A percentile compares a stretch with the other conserved stretches of the same genome.
Evolutionary conservation across 2,329 filamentous ascomycete genomes (phyloP).

Genomic region (Cadophora luteo-olivacea): DNA sequence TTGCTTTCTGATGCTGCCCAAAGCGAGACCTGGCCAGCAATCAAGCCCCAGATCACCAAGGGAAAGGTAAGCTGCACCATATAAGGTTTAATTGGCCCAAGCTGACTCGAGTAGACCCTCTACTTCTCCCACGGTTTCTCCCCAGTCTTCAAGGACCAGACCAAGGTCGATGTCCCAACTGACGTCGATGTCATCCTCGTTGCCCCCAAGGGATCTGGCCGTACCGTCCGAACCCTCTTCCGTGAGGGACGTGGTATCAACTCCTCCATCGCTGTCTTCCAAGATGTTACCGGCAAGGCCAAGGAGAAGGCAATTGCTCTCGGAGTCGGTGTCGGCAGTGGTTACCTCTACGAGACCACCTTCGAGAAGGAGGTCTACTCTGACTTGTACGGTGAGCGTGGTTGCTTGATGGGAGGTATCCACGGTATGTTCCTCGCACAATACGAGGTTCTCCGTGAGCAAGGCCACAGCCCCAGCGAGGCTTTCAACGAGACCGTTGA

Average conservation of each 20-base stretch:
- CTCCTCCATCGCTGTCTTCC: conserved; percentile 97
- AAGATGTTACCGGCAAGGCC: conserved; percentile 97
- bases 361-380: conserved; percentile 99
- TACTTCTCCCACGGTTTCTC: conserved; percentile 99
- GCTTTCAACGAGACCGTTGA: conserved; percentile 99
- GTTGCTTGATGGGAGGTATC: conserved; percentile 99
- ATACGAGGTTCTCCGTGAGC: conserved; percentile 99
- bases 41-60: conserved; percentile 98
- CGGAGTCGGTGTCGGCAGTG: conserved; percentile 94
- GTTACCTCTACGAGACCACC: conserved; percentile 99
- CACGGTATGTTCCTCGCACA: conserved; percentile 99
- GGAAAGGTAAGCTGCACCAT: conserved; percentile 75
- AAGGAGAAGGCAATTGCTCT: conserved; percentile 97
- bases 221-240: conserved; percentile 98
- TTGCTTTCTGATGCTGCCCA: conserved; percentile 96
- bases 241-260: conserved; percentile 99
- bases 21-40: conserved; percentile 96
- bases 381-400: conserved; percentile 99
- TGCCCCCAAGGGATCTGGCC: conserved; percentile 98
- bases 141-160: conserved; percentile 99
- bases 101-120: conserved; percentile 70
- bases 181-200: conserved; percentile 99
- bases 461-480: conserved; percentile 95
- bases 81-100: conserved; percentile 16
- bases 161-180: conserved; percentile 94